Conservation (phyloP, 1,139 yeast species). For the Sugiyamaella sp. region DNA sequence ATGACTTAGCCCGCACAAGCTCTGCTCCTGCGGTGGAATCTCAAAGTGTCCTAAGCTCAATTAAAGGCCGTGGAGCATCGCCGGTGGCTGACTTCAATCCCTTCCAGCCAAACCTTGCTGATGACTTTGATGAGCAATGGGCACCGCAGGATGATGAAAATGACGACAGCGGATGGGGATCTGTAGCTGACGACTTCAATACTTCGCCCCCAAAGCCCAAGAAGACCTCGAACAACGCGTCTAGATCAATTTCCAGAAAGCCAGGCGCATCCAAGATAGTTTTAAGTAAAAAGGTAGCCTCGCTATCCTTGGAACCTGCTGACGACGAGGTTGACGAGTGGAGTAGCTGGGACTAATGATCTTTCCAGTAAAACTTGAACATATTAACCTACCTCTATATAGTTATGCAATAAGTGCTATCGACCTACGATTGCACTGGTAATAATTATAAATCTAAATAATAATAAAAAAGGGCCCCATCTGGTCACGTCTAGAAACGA, state of each 20-base stretch:
- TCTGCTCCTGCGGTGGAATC: slow-evolving; percentile 11
- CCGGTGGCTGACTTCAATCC: slow-evolving; percentile 13
- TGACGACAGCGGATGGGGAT: slow-evolving; percentile 25
- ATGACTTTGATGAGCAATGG: slow-evolving; percentile 18
- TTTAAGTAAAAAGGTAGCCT: slow-evolving; percentile 19
- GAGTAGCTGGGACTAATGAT: slow-evolving; percentile 34
- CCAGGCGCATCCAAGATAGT: slow-evolving; percentile 12
- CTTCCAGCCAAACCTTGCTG: slow-evolving; percentile 13
- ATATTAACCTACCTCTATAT: slow-evolving; percentile 2
- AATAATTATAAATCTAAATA: slow-evolving; percentile 15
- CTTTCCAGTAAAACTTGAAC: background rate
- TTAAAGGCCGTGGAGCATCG: background rate
- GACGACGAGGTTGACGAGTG: slow-evolving; percentile 34
- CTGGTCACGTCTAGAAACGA: slow-evolving; percentile 27
- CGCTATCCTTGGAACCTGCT: slow-evolving; percentile 30
- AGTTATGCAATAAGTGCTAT: slow-evolving; percentile 13
- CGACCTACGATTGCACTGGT: no score
- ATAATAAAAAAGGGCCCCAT: slow-evolving; percentile 6
- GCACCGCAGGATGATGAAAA: slow-evolving; percentile 19
- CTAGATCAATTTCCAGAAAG: slow-evolving; percentile 11
- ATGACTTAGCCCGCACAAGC: background rate
- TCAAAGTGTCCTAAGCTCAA: background rate
- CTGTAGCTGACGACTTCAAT: slow-evolving; percentile 22
- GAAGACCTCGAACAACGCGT: background rate
- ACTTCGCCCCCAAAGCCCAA: slow-evolving; percentile 5